Evolutionary conservation across 208 protist species (phyloP), one percentile per base, ranked within the genome.

Genomic region (Wallacemonas collosoma): DNA sequence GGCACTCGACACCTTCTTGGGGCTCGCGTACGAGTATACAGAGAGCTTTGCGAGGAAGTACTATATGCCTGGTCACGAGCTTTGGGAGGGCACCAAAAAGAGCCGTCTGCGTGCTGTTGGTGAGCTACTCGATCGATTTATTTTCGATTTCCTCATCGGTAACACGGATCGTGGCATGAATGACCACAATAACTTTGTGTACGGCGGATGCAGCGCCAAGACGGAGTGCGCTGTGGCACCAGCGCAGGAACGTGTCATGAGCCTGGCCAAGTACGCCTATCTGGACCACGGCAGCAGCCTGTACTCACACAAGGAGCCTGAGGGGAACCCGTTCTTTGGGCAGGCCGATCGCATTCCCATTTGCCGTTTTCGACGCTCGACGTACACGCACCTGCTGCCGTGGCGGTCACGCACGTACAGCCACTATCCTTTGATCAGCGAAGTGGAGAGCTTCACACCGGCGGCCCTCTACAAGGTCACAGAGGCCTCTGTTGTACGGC

Each of bases 161-260:
- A 95, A 95, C 76, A 82, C 81, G 6, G 90, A 95, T 70, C 77
- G 90, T 9, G 90, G 90, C 26, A 88, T 91, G 77, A 90, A 93
- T 75, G 72, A 92, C 58, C 87, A 95, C 77, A 95, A 95, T 71
- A 95, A 95, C 79, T 95, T 93, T 69, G 90, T 89, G 35, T 95
- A 93, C 72, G 90, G 90, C 58, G 90, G 90, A 3, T 95, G 90
- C 72, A 92, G 80, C 70, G 67, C 54, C 8, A 71, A 77, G 38
- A 93, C 86, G 8, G 72, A 72, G 61, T 93, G 87, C 68, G 26
- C 43, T 43, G 64, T 69, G 9, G 6, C 14, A 38, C 60, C 60
- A 3, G 14, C 60, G 40, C 3, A 8, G 6, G 47, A 69, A n/a
- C 47, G 39, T 8, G 54, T 81, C 1, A 58, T 76, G 17, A 75